These are phyloP conservation scores for Acorus calamus DNA, from an alignment of 106 monocot species.

Conservation along the genomic window DNA sequence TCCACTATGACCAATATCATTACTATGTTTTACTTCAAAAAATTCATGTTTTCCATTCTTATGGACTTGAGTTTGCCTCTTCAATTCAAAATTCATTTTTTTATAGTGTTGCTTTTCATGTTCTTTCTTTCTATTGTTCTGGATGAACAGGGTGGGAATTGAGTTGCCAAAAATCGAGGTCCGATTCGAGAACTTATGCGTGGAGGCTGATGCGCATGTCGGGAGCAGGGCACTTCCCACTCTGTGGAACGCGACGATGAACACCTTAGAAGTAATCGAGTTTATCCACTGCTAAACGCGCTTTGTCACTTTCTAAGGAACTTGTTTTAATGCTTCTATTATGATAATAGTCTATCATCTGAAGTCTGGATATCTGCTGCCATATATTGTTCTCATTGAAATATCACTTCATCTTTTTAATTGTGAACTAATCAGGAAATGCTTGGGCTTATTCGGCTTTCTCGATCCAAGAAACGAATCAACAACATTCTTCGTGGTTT, in stretches of 20 bases:
- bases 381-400: background rate
- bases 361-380: background rate
- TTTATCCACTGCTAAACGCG: background rate
- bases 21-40: too few species aligned
- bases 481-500: constrained; percentile 55
- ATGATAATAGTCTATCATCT: background rate
- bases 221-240: constrained; percentile 45
- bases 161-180: constrained; percentile 79
- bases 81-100: too few species aligned
- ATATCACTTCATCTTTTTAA: background rate
- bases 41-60: too few species aligned
- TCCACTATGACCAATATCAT: too few species aligned
- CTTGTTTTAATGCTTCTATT: background rate
- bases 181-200: constrained; percentile 48
- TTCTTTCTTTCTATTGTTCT: too few species aligned
- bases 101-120: too few species aligned
- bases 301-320: too few species aligned
- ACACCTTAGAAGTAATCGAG: constrained; percentile 28
- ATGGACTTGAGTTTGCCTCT: too few species aligned
- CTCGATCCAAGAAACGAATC: constrained; percentile 50
- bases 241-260: constrained; percentile 33
- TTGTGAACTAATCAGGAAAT: constrained; percentile 30
- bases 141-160: constrained; percentile 42
- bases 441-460: constrained; percentile 26
- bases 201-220: constrained; percentile 40